Conservation (phyloP, 2,329 filamentous ascomycete genomes). For the Monilinia vaccinii-corymbosi region DNA sequence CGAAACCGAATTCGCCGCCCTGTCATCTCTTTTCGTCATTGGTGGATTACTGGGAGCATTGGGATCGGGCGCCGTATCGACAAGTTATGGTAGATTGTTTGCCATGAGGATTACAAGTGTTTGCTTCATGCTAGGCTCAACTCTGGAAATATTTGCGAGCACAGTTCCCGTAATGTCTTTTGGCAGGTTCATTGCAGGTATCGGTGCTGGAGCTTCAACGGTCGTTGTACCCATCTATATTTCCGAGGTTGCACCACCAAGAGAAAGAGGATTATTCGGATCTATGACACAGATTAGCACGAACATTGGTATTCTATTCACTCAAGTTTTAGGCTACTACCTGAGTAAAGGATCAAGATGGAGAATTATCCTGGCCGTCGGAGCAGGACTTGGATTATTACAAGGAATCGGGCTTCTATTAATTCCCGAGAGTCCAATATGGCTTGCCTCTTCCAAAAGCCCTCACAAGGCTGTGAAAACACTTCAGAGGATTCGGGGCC, state of each 20-base stretch:
- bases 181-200: conserved; percentile 70
- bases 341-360: conserved; percentile 71
- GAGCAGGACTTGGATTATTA: conserved; percentile 55
- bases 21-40: conserved; percentile 85
- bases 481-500: conserved; percentile 69
- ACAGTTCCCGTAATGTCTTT: conserved; percentile 59
- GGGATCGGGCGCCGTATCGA: conserved; percentile 68
- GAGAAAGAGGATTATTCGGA: conserved; percentile 69
- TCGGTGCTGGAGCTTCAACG: conserved; percentile 80
- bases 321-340: conserved; percentile 82
- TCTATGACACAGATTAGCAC: conserved; percentile 87
- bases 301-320: conserved; percentile 78
- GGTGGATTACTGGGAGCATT: conserved; percentile 82
- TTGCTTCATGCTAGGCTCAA: conserved; percentile 67
- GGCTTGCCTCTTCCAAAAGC: conserved; percentile 63
- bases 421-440: conserved; percentile 82
- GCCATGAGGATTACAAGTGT: conserved; percentile 70
- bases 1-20: conserved; percentile 69
- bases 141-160: conserved; percentile 63
- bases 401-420: conserved; percentile 64
- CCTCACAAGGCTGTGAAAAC: conserved; percentile 52
- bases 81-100: conserved; percentile 62
- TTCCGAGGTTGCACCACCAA: conserved; percentile 74
- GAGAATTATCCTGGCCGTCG: conserved; percentile 72
- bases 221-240: conserved; percentile 94